Percentiles rank a stretch among this genome's conserved stretches.
Evolutionary conservation across 768 basidiomycete species (phyloP).

Genomic region (Auriscalpium orientale): DNA sequence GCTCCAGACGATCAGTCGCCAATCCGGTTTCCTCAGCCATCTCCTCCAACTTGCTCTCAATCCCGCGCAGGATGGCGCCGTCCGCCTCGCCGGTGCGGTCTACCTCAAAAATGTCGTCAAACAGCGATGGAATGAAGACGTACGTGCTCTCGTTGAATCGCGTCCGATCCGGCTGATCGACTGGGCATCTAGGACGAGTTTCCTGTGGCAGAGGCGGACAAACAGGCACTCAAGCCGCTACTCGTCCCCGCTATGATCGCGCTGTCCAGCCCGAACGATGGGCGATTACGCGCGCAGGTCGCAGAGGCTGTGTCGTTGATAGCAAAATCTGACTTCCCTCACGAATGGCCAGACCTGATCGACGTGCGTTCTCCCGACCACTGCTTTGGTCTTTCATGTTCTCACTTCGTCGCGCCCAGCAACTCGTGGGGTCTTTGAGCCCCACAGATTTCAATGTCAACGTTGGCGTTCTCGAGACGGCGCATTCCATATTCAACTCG

Average conservation of each 20-base stretch:
- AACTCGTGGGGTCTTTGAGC: slow-evolving; percentile 82
- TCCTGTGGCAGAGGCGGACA: slow-evolving; percentile 66
- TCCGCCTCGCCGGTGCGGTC: slow-evolving; percentile 78
- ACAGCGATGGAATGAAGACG: slow-evolving; percentile 77
- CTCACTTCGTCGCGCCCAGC: slow-evolving; percentile 37
- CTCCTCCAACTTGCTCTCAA: slow-evolving; percentile 76
- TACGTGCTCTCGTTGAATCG: slow-evolving; percentile 26
- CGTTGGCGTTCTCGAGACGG: slow-evolving; percentile 85
- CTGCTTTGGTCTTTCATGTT: neutral
- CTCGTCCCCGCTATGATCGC: slow-evolving; percentile 90
- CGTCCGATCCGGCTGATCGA: slow-evolving; percentile 1
- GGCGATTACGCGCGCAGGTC: slow-evolving; percentile 71
- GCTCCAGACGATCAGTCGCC: slow-evolving; percentile 56
- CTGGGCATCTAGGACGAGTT: slow-evolving; percentile 50
- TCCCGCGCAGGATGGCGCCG: slow-evolving; percentile 50
- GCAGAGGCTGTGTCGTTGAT: slow-evolving; percentile 91
- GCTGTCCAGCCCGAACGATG: slow-evolving; percentile 68
- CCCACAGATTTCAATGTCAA: slow-evolving; percentile 77
- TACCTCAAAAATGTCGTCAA: slow-evolving; percentile 91
- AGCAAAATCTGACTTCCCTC: slow-evolving; percentile 87
- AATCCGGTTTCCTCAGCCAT: slow-evolving; percentile 72
- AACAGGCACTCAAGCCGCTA: slow-evolving; percentile 59
- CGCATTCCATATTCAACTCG: slow-evolving; percentile 90
- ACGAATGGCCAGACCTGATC: slow-evolving; percentile 80
- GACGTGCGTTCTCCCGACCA: slow-evolving; percentile 44